Evolutionary conservation across 2,329 filamentous ascomycete species (phyloP), one percentile per base, ranked within the genome.

Genomic region (Aspergillus transmontanensis): DNA sequence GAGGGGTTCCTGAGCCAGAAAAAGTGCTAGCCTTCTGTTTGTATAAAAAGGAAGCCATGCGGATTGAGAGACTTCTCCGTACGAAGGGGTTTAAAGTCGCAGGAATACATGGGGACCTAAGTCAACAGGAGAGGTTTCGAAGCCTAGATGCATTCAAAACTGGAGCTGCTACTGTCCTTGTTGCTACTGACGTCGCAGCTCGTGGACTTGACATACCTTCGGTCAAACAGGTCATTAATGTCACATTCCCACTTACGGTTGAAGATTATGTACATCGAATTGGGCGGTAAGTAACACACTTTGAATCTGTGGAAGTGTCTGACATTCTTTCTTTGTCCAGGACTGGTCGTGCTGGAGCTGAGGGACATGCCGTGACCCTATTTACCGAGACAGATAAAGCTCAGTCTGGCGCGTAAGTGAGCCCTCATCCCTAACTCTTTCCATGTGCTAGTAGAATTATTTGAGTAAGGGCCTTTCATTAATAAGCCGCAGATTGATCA

Each of bases 201-300:
- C 87, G 95, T 76, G 95, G 95, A 60, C 81, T 98, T 59, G 95
- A 99, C 80, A 98, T 99, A 62, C 95, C 95, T 36, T 90, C 92
- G 69, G 95, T 99, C 51, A 97, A 96, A 82, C 81, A 97, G 39
- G 95, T 99, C 58, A 88, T 98, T 73, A 99, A 99, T 74, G 89
- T 96, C 57, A 97, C 94, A 0, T 98, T 97, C 81, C 95, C 94
- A 32, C 81, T 98, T 65, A 98, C 94, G 0, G 93, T 95, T 45
- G 95, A 98, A 79, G 95, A 99, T 75, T 98, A 98, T 73, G 95
- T 99, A 34, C 95, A 99, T 80, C 90, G 95, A 45, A 98, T 99
- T 77, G 95, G 95, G 60, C 79, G 81, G 77, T 81, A 71, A 66
- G 69, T 64, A 34, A 34, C 12, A 9, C 48, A 9, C 9, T 23